A percentile compares a stretch with the other conserved stretches of the same genome.
Conservation (phyloP, 805 yeast species). For the Kodamaea laetipori region DNA sequence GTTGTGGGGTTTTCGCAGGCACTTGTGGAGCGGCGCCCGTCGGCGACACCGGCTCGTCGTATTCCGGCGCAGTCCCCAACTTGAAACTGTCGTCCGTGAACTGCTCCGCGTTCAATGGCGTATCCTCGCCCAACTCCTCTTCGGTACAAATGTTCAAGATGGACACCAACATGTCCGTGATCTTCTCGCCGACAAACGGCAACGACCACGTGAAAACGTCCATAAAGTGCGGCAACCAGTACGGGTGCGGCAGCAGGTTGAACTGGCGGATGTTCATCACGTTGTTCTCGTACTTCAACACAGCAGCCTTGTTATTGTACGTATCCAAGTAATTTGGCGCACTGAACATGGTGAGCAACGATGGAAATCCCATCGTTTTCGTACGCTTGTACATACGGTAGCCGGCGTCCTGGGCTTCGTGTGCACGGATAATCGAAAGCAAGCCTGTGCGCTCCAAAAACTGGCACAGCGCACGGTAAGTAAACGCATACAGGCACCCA, state of each 20-base stretch:
- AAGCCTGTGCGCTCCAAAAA: conserved; percentile 78
- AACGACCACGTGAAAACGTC: conserved; percentile 97
- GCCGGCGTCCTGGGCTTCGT: conserved; percentile 97
- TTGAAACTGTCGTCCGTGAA: conserved; percentile 23
- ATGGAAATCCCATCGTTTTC: conserved; percentile 82
- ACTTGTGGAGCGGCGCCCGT: conserved; percentile 12
- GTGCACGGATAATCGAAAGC: conserved; percentile 88
- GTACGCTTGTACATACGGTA: conserved; percentile 92
- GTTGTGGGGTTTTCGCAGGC: conserved; percentile 11
- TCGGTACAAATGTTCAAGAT: conserved; percentile 93
- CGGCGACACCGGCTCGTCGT: conserved; percentile 30
- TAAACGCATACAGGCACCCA: conserved; percentile 90
- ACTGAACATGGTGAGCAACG: conserved; percentile 85
- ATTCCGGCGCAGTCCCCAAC: conserved; percentile 15
- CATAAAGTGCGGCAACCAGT: conserved; percentile 95
- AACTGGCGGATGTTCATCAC: conserved; percentile 96
- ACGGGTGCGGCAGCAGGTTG: conserved; percentile 91
- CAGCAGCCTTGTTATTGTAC: conserved; percentile 94
- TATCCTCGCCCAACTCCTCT: conserved; percentile 84
- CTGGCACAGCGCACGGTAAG: conserved; percentile 78
- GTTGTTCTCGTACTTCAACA: conserved; percentile 84
- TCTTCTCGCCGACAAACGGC: conserved; percentile 96
- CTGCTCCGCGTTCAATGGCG: conserved; percentile 44
- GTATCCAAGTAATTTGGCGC: conserved; percentile 95
- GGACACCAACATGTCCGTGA: conserved; percentile 88